Percentiles rank a stretch among this genome's conserved stretches.
Conservation (phyloP, 257 asterid genomes). For the Solanum commersonii region DNA sequence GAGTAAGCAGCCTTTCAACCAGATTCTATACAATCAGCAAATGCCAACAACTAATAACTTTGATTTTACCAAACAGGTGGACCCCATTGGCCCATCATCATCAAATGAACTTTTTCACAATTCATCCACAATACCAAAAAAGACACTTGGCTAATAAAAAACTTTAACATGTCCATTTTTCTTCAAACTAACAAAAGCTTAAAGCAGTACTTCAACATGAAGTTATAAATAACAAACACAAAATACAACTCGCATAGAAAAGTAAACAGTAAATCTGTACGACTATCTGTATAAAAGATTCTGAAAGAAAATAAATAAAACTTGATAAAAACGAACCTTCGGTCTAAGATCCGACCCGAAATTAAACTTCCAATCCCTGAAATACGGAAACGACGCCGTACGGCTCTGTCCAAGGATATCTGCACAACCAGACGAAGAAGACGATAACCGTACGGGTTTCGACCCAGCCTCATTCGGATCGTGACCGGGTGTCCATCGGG, state of each 20-base stretch:
- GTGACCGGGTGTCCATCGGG: constrained; percentile 37
- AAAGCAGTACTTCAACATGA: neutral
- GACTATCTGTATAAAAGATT: neutral
- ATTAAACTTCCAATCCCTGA: constrained; percentile 16
- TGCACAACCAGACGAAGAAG: constrained; percentile 40
- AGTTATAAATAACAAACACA: neutral
- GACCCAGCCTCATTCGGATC: constrained; percentile 19
- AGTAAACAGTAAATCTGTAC: neutral
- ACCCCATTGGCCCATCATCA: neutral
- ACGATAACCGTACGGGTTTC: neutral
- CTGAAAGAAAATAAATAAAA: too few species aligned
- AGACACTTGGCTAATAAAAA: neutral
- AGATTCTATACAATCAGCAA: neutral
- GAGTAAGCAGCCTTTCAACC: neutral
- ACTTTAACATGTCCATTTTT: neutral
- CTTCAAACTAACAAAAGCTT: neutral
- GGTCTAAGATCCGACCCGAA: neutral
- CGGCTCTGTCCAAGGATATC: constrained; percentile 33
- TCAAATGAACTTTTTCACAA: neutral
- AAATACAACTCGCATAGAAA: neutral
- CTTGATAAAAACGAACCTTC: neutral
- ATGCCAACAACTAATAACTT: neutral
- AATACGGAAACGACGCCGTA: constrained; percentile 37
- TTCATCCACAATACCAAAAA: neutral
- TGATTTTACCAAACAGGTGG: neutral